Percentiles rank a stretch among this genome's conserved stretches.
These are phyloP conservation scores for Albifimbria verrucaria DNA, from an alignment of 2,329 filamentous ascomycete species.

Conservation along the genomic window DNA sequence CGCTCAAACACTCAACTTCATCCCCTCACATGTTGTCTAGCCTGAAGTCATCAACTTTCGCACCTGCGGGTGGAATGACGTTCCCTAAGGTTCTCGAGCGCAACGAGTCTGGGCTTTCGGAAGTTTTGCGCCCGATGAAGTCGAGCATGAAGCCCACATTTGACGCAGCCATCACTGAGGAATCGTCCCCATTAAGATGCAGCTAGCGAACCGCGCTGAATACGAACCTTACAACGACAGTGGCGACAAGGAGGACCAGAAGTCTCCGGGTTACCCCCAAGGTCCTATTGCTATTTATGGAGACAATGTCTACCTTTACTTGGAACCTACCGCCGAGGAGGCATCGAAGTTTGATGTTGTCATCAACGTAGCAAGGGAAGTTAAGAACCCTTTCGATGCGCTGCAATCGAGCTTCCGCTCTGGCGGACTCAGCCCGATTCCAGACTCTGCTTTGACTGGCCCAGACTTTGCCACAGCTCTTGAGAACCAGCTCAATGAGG, in stretches of 20 bases:
- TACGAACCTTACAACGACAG: conserved; percentile 59
- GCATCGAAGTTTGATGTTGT: conserved; percentile 77
- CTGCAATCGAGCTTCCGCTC: conserved; percentile 20
- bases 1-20: conserved; percentile 65
- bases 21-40: conserved; percentile 64
- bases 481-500: conserved; percentile 46
- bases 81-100: conserved; percentile 59
- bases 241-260: conserved; percentile 74
- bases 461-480: conserved; percentile 60
- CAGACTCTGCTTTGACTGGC: conserved; percentile 55
- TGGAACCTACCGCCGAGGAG: conserved; percentile 76
- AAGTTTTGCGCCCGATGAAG: conserved; percentile 52
- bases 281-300: conserved; percentile 80
- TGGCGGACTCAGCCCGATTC: conserved; percentile 38
- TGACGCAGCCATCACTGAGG: conserved; percentile 47
- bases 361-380: conserved; percentile 81
- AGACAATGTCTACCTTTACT: conserved; percentile 73
- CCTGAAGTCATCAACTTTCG: conserved; percentile 57
- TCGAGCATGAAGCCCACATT: conserved; percentile 32
- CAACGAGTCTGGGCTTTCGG: conserved; percentile 58
- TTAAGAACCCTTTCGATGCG: conserved; percentile 67
- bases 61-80: conserved; percentile 60
- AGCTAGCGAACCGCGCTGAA: conserved; percentile 57
- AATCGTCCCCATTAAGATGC: conserved; percentile 56
- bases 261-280: conserved; percentile 78